Evolutionary conservation across 306 rosid genomes (phyloP).

Genomic region (Lithocarpus polystachyus): DNA sequence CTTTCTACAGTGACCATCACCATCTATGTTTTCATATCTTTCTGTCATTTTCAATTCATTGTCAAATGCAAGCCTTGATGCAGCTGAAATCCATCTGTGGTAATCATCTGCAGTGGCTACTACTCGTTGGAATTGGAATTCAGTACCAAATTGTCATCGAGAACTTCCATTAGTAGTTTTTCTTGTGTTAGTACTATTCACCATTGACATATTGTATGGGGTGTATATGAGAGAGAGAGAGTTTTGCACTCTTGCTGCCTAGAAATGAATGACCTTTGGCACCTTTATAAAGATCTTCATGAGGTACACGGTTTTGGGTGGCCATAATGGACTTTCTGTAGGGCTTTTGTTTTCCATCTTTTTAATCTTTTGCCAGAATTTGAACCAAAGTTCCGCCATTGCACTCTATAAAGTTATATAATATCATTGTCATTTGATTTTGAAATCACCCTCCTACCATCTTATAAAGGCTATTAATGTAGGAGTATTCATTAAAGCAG

Average conservation of each 20-base stretch:
- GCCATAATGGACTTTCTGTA: too few relatives aligned
- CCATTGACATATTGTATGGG: neutral
- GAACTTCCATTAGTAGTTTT: neutral
- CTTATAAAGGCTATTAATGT: neutral
- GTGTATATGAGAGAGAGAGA: neutral
- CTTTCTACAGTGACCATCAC: neutral
- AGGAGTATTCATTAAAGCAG: neutral
- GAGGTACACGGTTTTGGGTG: neutral
- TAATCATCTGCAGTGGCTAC: neutral
- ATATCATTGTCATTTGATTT: neutral
- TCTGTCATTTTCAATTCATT: neutral
- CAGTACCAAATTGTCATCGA: neutral
- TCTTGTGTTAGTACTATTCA: neutral
- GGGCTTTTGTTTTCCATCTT: neutral
- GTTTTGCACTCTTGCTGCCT: neutral
- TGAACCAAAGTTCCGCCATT: slow-evolving; percentile 24
- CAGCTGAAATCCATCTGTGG: slow-evolving; percentile 12
- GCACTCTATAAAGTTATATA: neutral
- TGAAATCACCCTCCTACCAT: neutral
- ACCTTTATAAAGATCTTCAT: neutral
- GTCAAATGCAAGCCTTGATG: neutral
- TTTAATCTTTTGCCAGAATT: neutral
- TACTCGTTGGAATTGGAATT: neutral
- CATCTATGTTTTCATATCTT: neutral
- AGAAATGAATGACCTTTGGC: neutral